phyloP scores from a whole-genome alignment of 306 rosid genomes.

The Trifolium dubium region DNA sequence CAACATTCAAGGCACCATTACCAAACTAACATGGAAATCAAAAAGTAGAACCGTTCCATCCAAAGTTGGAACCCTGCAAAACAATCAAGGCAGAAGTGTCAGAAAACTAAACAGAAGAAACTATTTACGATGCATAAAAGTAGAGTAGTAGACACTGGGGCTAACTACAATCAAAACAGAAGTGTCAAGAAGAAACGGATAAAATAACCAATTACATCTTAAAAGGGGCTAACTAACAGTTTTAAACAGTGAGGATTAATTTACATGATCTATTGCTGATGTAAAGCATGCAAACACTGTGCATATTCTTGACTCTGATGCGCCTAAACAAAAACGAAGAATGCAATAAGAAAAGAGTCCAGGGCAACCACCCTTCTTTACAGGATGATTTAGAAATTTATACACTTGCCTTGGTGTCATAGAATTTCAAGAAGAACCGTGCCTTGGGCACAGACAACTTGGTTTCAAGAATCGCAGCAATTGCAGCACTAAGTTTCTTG shows the following conservation, averaged over 20 bases:
- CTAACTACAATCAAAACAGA: too few species aligned
- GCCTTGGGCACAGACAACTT: conserved; percentile 90
- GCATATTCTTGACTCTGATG: conserved; percentile 81
- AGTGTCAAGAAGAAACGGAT: background rate
- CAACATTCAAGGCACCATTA: conserved; percentile 24
- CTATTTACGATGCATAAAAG: conserved; percentile 1
- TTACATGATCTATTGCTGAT: conserved; percentile 88
- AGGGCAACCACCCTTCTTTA: conserved; percentile 40
- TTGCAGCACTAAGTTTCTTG: conserved; percentile 89
- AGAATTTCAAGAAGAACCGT: conserved; percentile 81
- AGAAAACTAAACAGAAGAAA: background rate
- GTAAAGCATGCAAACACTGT: conserved; percentile 87
- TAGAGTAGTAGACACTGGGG: background rate
- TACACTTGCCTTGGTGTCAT: conserved; percentile 83
- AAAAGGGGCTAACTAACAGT: conserved; percentile 40
- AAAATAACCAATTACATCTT: conserved; percentile 20
- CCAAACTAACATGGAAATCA: conserved; percentile 39
- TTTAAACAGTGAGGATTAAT: conserved; percentile 53
- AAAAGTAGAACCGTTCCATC: conserved; percentile 93
- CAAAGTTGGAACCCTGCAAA: conserved; percentile 88
- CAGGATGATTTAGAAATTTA: conserved; percentile 35
- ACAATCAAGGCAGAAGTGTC: conserved; percentile 36
- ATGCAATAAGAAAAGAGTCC: conserved; percentile 61
- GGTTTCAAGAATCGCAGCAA: conserved; percentile 74
- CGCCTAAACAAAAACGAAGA: conserved; percentile 76